Conservation (phyloP, 768 basidiomycete species). For the Suillus tomentosus region DNA sequence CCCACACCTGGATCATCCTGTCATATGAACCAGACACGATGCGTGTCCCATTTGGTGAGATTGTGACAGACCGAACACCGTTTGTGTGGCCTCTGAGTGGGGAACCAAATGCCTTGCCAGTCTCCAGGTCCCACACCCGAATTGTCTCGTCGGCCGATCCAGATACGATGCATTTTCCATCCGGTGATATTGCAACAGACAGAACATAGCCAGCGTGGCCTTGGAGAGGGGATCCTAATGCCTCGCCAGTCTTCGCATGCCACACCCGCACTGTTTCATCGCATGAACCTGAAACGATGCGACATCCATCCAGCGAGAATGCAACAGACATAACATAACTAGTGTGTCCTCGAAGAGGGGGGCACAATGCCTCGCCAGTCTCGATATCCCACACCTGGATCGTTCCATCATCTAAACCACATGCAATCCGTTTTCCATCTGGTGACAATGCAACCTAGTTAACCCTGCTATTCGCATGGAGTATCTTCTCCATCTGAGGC, state of each 20-base stretch:
- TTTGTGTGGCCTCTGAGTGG: not conserved
- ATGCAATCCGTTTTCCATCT: constrained; percentile 11
- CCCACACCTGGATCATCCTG: constrained; percentile 4
- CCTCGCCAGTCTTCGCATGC: constrained; percentile 14
- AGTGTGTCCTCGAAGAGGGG: not conserved
- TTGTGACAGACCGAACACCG: not conserved
- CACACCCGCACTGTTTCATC: not conserved
- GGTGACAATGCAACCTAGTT: not conserved
- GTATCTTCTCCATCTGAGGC: constrained; percentile 6
- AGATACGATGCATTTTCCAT: constrained; percentile 3
- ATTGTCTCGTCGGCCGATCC: not conserved
- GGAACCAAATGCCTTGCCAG: not conserved
- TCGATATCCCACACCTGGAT: constrained; percentile 11
- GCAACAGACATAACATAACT: constrained; percentile 14
- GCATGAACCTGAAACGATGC: constrained; percentile 23
- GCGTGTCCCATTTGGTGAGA: constrained; percentile 4
- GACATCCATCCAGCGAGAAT: constrained; percentile 28
- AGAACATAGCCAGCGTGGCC: not conserved
- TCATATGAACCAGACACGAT: constrained; percentile 10
- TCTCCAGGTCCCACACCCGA: constrained; percentile 16
- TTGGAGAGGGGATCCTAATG: constrained; percentile 18
- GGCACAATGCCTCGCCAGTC: not conserved
- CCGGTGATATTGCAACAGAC: constrained; percentile 5
- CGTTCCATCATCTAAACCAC: constrained; percentile 11
- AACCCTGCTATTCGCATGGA: accelerated